These are phyloP conservation scores for Naganishia cerealis DNA, from an alignment of 1,284 basidiomycete genomes.

Conservation along the genomic window DNA sequence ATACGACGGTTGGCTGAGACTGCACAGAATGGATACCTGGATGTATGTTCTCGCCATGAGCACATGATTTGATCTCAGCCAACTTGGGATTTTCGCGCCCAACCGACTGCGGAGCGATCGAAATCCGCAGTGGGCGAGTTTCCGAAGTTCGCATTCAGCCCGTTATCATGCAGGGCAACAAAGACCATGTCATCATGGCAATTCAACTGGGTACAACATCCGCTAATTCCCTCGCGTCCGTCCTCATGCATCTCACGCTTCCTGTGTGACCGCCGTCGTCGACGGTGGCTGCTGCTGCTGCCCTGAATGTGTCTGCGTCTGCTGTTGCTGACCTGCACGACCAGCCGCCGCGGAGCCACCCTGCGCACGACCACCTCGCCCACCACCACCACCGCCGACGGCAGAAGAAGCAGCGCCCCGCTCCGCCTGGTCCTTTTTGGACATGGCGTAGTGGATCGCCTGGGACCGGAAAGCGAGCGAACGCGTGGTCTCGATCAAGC, in stretches of 20 bases:
- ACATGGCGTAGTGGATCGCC: slow-evolving; percentile 80
- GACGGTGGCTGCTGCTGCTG: slow-evolving; percentile 1
- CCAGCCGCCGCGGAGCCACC: slow-evolving; percentile 19
- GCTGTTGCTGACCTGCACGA: slow-evolving; percentile 1
- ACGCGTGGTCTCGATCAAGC: slow-evolving; percentile 92
- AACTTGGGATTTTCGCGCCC: not conserved
- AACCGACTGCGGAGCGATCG: slow-evolving; percentile 3
- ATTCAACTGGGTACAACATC: no score
- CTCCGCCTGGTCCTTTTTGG: slow-evolving; percentile 38
- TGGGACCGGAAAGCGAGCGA: slow-evolving; percentile 88
- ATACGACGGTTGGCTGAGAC: no score
- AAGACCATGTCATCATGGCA: no score
- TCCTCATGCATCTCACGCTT: not conserved
- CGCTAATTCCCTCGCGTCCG: not conserved
- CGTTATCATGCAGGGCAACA: no score
- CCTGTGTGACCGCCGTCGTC: slow-evolving; percentile 17
- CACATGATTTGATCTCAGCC: not conserved
- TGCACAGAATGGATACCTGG: no score
- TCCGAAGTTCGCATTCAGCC: not conserved
- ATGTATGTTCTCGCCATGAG: no score
- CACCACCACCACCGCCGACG: no score
- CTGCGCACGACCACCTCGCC: slow-evolving; percentile 40
- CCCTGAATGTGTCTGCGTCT: not conserved
- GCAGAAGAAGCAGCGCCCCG: slow-evolving; percentile 27
- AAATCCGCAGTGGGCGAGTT: not conserved